Base-by-base conservation (phyloP, 345 rosid species). In the Psidium guajava region DNA sequence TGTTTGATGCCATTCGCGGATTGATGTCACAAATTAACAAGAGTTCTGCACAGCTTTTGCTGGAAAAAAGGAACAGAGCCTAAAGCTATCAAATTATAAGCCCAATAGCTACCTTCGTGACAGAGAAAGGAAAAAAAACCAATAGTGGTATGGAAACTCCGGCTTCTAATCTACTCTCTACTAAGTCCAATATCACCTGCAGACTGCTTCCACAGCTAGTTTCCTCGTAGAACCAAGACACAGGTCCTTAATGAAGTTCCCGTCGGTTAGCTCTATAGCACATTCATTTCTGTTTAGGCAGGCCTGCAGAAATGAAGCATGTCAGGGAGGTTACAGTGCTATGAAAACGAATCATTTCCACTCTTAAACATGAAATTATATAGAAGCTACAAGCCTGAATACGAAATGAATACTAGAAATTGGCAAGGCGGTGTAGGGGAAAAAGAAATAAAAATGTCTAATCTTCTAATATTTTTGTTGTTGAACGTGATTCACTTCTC, bases 161-260 rank as follows among this genome's bases (percentile, higher is more conserved):
- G 7, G 40, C 58, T 57, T 27, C 80, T 80, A 57, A 82, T 52
- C 54, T 7, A 28, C 80, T 8, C 58, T 61, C 40, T 42, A 69
- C 85, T 81, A 74, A 36, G 82, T 77, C n/a, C 21, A 49, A 56
- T 25, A 85, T 90, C 87, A 93, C 87, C 87, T 85, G 89, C 96
- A 94, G 2, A 59, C 84, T 85, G 91, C 96, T 89, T 94, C 94
- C 16, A 91, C 86, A 0, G 91, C 89, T 8, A 94, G 91, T 88
- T 84, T 88, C 91, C 85, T 91, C 27, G 57, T 85, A 8, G 58
- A 84, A 51, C 89, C 90, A 1, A 82, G 85, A 85, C 93, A 93
- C 54, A 84, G 75, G 21, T 87, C 84, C 73, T 81, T 88, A 50
- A 85, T 52, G 82, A 93, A 93, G 56, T 87, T 91, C 82, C 88